A percentile compares a stretch with the other conserved stretches of the same genome.
Conservation (phyloP, 2,329 filamentous ascomycete genomes). For the Neurospora sp. region DNA sequence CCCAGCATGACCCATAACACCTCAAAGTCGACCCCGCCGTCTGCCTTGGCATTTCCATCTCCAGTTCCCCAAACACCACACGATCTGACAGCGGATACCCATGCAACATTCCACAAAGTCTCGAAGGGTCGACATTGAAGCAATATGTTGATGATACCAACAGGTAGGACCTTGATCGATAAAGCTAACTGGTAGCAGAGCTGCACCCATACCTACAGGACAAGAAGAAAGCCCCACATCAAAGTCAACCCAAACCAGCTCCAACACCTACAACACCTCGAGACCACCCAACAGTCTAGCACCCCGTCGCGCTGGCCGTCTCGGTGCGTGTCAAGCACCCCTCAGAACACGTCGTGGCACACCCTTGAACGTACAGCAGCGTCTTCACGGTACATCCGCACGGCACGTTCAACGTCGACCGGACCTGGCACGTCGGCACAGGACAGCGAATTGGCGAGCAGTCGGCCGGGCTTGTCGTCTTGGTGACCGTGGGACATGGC, state of each 20-base stretch:
- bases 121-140: background rate
- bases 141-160: background rate
- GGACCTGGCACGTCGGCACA: conserved; percentile 24
- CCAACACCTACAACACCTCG: background rate
- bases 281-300: conserved; percentile 1
- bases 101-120: background rate
- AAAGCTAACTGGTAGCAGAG: background rate
- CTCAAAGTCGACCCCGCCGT: background rate
- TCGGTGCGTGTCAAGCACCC: conserved; percentile 24
- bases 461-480: conserved; percentile 23
- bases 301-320: conserved; percentile 19
- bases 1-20: background rate
- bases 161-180: background rate
- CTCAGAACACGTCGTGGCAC: conserved; percentile 23
- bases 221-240: background rate
- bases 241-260: background rate
- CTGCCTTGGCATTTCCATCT: background rate
- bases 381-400: conserved; percentile 26
- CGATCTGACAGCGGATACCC: background rate
- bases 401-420: conserved; percentile 22
- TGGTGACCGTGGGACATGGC: conserved; percentile 25
- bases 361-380: conserved; percentile 25
- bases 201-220: background rate
- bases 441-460: conserved; percentile 26
- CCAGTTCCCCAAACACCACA: background rate